These are phyloP conservation scores for Firmiana major DNA, from an alignment of 345 rosid genomes.

Conservation along the genomic window DNA sequence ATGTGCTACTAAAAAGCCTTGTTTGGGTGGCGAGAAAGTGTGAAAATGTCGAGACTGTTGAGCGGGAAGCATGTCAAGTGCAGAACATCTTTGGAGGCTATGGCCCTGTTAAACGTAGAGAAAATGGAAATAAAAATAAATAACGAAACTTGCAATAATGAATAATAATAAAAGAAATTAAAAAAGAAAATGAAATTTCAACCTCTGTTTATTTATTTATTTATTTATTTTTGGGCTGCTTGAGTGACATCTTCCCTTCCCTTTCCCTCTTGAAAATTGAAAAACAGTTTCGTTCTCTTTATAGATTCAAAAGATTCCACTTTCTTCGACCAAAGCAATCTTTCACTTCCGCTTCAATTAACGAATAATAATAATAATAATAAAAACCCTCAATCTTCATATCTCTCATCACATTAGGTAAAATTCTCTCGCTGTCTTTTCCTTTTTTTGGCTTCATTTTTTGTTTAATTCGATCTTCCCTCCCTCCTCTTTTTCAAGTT, in stretches of 20 bases:
- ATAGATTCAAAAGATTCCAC: constrained; percentile 17
- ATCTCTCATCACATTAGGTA: not conserved
- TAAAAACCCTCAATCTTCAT: not conserved
- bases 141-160: not conserved
- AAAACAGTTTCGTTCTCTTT: not conserved
- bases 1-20: constrained; percentile 7
- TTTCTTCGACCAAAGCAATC: constrained; percentile 21
- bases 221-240: not conserved
- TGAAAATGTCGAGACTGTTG: not conserved
- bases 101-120: no score
- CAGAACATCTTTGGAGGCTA: not conserved
- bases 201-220: not conserved
- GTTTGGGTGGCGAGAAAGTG: constrained; percentile 25
- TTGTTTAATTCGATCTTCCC: not conserved
- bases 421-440: not conserved
- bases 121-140: no score
- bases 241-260: not conserved
- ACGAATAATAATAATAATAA: not conserved
- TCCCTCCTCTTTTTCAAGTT: not conserved
- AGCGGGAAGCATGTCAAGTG: constrained; percentile 4
- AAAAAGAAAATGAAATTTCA: not conserved
- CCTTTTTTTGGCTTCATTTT: not conserved
- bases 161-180: no score
- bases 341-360: constrained; percentile 13
- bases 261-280: not conserved